A percentile compares a stretch with the other conserved stretches of the same genome.
Conservation (phyloP, 129 eudicot genomes). For the Tagetes erecta region DNA sequence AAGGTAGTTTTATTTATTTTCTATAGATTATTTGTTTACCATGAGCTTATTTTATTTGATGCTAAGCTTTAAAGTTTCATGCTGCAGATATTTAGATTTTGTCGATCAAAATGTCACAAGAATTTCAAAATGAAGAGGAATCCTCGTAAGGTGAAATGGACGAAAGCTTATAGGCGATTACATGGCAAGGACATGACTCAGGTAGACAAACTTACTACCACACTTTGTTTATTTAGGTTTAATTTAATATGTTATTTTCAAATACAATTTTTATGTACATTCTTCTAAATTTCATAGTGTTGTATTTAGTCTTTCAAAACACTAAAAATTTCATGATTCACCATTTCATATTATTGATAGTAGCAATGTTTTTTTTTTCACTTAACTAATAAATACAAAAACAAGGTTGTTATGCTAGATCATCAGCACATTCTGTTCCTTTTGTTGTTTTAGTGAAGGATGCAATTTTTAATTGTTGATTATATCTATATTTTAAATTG, state of each 20-base stretch:
- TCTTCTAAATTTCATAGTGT: not conserved
- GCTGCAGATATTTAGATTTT: conserved; percentile 76
- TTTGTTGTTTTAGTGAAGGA: not conserved
- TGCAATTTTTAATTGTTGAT: not conserved
- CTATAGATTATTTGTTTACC: not conserved
- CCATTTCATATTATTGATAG: not conserved
- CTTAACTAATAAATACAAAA: not conserved
- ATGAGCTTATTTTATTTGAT: not conserved
- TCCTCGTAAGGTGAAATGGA: conserved; percentile 95
- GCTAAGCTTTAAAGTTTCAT: not conserved
- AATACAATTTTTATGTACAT: not conserved
- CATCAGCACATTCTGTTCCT: not conserved
- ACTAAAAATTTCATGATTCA: not conserved
- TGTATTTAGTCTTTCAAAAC: not conserved
- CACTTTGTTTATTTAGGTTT: not conserved
- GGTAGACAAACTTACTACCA: conserved; percentile 37
- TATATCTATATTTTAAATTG: not conserved
- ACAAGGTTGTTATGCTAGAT: not conserved
- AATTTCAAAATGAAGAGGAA: conserved; percentile 99
- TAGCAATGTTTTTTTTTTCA: not conserved
- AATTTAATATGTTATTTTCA: not conserved
- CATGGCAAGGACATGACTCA: conserved; percentile 98
- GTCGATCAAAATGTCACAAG: conserved; percentile 96
- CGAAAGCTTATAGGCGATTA: conserved; percentile 84
- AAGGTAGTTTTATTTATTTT: conserved; percentile 42